Base-by-base conservation (phyloP, 2,329 filamentous ascomycete genomes). In the Nemania abortiva region DNA sequence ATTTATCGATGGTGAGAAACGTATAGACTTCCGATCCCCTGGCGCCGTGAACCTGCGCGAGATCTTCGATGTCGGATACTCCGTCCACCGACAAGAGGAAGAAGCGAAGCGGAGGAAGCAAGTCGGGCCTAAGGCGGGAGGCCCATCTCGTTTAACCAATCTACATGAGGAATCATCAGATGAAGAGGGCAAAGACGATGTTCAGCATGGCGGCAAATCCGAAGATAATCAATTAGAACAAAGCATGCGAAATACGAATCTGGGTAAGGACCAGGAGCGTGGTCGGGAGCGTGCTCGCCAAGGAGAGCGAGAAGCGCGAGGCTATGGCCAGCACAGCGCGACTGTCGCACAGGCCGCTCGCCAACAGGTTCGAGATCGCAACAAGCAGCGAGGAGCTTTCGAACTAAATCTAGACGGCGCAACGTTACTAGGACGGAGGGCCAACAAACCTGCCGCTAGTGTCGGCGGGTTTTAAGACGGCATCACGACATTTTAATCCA, bases 1-100 rank as follows among this genome's bases (percentile, higher is more conserved):
- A 58, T 78, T 89, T 18, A 81, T 85, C 52, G 87, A 88, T 39
- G 81, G 84, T 45, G 91, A 92, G 31, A 90, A 89, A 71, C 90
- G 93, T 20, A 90, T 91, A 82, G 96, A 99, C 80, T 99, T 98
- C 90, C 90, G 96, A 66, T 98, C 95, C 0, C 96, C 96, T 0
- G 96, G 95, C 59, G 95, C 94, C 2, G 91, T 99, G 81, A 98
- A 98, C 79, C 85, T 99, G 13, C 93, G 96, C 68, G 96, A 99
- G 81, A 95, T 98, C 2, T 99, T 99, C 74, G 96, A 99, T 77
- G 95, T 99, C 57, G 92, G 94, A n/a, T 99, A 99, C 77, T 95
- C 96, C 9, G 96, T 99, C 9, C 96, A 98, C 79, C 87, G 96
- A 55, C 94, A 98, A 81, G 96, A 98, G 81, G 96, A 99, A 79